A percentile compares a stretch with the other conserved stretches of the same genome.
Evolutionary conservation across 129 eudicot genomes (phyloP).

Genomic region (Mikania micrantha): DNA sequence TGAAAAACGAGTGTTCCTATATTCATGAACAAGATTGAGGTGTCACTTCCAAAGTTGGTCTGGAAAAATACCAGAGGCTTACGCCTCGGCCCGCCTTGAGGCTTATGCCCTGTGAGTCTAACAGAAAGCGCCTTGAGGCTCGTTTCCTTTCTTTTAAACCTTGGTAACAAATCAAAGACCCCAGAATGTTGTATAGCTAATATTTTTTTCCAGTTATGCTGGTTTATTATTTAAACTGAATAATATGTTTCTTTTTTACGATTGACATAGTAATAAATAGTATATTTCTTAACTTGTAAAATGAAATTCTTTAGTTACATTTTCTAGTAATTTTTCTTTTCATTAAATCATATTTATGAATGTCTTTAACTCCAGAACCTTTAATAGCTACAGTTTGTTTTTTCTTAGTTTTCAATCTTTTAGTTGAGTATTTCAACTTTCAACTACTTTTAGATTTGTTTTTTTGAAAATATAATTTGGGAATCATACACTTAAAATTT

Average conservation of each 20-base stretch:
- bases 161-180: neutral
- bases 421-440: neutral
- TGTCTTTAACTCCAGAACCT: neutral
- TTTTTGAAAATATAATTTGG: neutral
- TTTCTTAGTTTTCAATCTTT: neutral
- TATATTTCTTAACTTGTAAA: neutral
- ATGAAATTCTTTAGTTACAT: neutral
- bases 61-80: neutral
- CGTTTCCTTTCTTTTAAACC: too few species aligned
- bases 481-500: neutral
- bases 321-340: neutral
- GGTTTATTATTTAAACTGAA: neutral
- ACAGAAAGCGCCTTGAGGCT: too few species aligned
- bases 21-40: neutral
- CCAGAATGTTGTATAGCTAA: neutral
- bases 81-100: too few species aligned
- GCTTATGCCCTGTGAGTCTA: too few species aligned
- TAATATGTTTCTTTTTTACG: neutral
- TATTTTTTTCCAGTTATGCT: too few species aligned
- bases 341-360: neutral
- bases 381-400: neutral
- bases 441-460: neutral
- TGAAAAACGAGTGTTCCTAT: too few species aligned
- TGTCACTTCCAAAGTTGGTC: neutral
- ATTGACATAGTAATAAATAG: too few species aligned